Base-by-base conservation (phyloP, 768 basidiomycete genomes). In the Tylopilus subfusipes region DNA sequence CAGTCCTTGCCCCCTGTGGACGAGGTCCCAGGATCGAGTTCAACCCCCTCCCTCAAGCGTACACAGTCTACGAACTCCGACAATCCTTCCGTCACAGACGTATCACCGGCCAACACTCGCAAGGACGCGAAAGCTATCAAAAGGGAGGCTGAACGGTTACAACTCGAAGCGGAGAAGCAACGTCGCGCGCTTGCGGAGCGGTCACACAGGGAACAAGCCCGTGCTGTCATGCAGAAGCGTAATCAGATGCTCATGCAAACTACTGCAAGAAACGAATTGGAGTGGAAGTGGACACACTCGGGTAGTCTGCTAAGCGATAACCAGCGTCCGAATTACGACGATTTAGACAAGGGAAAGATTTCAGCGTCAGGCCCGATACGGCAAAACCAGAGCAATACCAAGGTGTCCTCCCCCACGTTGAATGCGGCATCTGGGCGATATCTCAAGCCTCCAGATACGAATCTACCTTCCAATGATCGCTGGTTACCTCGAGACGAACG, bases 221-320 rank as follows among this genome's bases (percentile, higher is more conserved):
- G 93, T 51, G 92, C 91, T 42, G 93, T 96, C 71, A 88, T 95
- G 85, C 82, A 86, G 64, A 96, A 95, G 75, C 87, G 91, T 59
- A 85, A 82, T 55, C 83, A 86, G 60, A 78, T 92, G 71, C 76
- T 89, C 63, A 82, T 82, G 65, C 79, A 83, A 60, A 78, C 67
- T 18, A 70, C 76, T 29, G 71, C 68, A 42, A 76, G 72, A 60
- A 73, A 76, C 52, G 82, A 87, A 55, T 66, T 87, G 31, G 86
- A 87, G 63, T 90, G 86, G 87, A 77, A 75, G 53, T 74, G 69
- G 72, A 46, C 64, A 53, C 50, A 73, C 45, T 69, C 55, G 71
- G 76, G 60, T 74, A 79, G 54, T 72, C 72, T 61, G 72, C 76
- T 66, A 70, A 78, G 61, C 29, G 63, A 79, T 74, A 68, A 63